Percentiles rank a stretch among this genome's conserved stretches.
phyloP scores from a whole-genome alignment of 768 basidiomycete species.

The Clitopilus hobsonii region DNA sequence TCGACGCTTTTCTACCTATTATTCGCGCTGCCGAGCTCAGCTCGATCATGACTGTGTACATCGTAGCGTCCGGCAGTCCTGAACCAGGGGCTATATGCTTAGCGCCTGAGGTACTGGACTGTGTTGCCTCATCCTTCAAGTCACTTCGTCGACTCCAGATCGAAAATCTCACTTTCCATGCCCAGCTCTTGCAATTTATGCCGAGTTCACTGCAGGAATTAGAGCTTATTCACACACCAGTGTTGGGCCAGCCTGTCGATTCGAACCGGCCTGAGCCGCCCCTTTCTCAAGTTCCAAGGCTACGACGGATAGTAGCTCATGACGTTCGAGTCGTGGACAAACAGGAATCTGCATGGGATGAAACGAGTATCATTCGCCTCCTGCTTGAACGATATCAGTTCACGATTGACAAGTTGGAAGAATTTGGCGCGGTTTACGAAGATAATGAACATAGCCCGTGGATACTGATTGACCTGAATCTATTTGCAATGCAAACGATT shows the following conservation, averaged over 20 bases:
- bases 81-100: neutral
- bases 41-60: neutral
- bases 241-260: neutral
- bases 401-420: neutral
- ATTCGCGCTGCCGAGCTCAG: neutral
- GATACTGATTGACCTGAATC: neutral
- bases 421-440: neutral
- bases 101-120: neutral
- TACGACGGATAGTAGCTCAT: neutral
- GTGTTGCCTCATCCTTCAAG: neutral
- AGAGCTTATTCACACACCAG: neutral
- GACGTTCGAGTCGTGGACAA: neutral
- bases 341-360: neutral
- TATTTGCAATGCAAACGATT: neutral
- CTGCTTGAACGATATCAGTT: neutral
- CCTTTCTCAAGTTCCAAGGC: neutral
- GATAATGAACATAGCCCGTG: neutral
- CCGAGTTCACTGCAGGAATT: neutral
- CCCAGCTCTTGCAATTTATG: neutral
- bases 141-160: neutral
- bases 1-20: neutral
- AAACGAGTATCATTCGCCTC: neutral
- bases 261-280: neutral
- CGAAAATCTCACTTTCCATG: neutral
- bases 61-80: neutral